phyloP scores from a whole-genome alignment of 2,329 filamentous ascomycete genomes.

The Trichoderma breve region DNA sequence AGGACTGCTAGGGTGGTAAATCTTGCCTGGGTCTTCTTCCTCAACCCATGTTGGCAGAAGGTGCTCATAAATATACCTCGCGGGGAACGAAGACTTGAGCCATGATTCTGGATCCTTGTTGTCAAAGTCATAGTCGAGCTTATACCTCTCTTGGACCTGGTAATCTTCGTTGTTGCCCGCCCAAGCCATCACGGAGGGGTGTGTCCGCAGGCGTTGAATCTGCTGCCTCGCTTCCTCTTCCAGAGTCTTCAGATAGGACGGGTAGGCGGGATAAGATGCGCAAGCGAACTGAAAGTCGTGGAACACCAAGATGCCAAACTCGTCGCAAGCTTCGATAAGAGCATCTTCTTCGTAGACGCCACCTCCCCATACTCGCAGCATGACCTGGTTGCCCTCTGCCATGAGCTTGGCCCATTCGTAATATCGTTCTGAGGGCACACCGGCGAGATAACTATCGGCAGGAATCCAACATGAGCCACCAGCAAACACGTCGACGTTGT shows the following conservation, averaged over 20 bases:
- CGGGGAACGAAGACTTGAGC: conserved; percentile 74
- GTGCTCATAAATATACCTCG: conserved; percentile 78
- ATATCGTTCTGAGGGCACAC: conserved; percentile 61
- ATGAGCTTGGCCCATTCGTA: conserved; percentile 52
- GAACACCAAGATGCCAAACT: conserved; percentile 67
- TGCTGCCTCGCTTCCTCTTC: conserved; percentile 61
- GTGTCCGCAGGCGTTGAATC: conserved; percentile 55
- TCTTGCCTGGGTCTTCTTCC: conserved; percentile 61
- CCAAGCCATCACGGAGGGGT: conserved; percentile 70
- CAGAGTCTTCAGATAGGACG: conserved; percentile 56
- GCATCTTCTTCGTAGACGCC: conserved; percentile 56
- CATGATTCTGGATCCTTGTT: conserved; percentile 73
- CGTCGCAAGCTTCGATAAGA: conserved; percentile 67
- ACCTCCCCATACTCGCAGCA: conserved; percentile 32
- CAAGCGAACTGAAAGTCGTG: conserved; percentile 73
- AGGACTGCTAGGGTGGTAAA: conserved; percentile 72
- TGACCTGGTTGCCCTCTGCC: conserved; percentile 48
- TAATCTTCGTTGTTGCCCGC: conserved; percentile 84
- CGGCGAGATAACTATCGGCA: conserved; percentile 71
- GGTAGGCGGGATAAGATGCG: conserved; percentile 62
- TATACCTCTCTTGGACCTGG: conserved; percentile 67
- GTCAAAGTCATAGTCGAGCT: conserved; percentile 67
- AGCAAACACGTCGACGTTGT: conserved; percentile 69
- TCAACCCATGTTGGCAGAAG: conserved; percentile 63
- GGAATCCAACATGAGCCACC: conserved; percentile 79